Evolutionary conservation across 1,139 yeast species (phyloP), one percentile per base, ranked within the genome.

Genomic region (Candida tetrigidarum): DNA sequence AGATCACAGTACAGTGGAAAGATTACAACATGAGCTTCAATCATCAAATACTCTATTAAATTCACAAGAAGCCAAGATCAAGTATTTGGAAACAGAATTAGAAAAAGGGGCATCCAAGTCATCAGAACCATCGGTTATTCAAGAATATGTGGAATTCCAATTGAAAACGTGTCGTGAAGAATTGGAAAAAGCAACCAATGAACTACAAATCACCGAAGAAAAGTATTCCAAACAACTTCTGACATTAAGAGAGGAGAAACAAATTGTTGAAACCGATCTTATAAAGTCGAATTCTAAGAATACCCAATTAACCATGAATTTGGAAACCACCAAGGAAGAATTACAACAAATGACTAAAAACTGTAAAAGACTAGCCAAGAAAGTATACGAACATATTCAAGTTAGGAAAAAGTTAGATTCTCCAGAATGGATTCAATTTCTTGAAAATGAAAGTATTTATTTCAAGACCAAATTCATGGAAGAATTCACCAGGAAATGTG

Each of bases 381-480:
- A 48, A 28, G 38, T 40, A 3, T 32, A 15, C 11, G 45, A 46
- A 11, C 36, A 41, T 29, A 39, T 37, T 15, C 36, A 22, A 26
- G 23, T 25, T n/a, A 19, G 38, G 9, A 35, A 42, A 10, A 41
- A 37, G 30, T 20, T 30, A 10, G 36, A 34, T 15, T 15, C 38
- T 4, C 34, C 46, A 3, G 41, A 41, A 25, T 38, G 39, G 36
- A 34, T 36, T 15, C 26, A 44, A 16, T 40, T 43, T 23, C 42
- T 37, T 14, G 44, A 39, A 19, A 63, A 64, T 36, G 71, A 69
- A 48, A 52, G 69, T 38, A 62, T 62, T 30, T 74, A 68, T 50
- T 71, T 67, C 50, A 68, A 62, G 50, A 74, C 74, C 14, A 67
- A 63, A 45, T 63, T 71, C 38, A 63, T 64, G 45, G 78, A 74